A percentile compares a stretch with the other conserved stretches of the same genome.
Conservation (phyloP, 768 basidiomycete genomes). For the Hericium alpestre region DNA sequence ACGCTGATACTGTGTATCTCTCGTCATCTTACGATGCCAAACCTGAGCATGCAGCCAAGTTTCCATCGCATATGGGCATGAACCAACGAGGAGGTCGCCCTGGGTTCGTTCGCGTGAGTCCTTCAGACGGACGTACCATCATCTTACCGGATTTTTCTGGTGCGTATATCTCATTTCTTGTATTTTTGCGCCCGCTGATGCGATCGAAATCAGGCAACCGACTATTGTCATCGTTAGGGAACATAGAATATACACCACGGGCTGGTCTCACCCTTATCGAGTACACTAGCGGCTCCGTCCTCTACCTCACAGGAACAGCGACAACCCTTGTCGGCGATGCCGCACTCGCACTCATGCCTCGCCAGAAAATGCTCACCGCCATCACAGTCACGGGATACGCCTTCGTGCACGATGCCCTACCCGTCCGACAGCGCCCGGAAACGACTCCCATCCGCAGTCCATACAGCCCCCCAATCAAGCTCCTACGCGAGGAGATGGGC, state of each 20-base stretch:
- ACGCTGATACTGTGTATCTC: conserved; percentile 44
- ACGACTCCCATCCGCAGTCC: conserved; percentile 28
- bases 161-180: conserved; percentile 5
- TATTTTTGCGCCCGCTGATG: not conserved
- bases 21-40: conserved; percentile 39
- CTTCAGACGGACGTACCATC: conserved; percentile 42
- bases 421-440: conserved; percentile 33
- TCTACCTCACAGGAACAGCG: conserved; percentile 54
- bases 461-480: conserved; percentile 48
- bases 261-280: conserved; percentile 49
- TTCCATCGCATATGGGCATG: conserved; percentile 51
- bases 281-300: conserved; percentile 42
- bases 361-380: conserved; percentile 39
- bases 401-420: conserved; percentile 43
- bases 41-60: conserved; percentile 25
- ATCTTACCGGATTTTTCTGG: conserved; percentile 55
- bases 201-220: conserved; percentile 38
- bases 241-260: conserved; percentile 41
- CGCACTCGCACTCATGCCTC: conserved; percentile 45
- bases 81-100: conserved; percentile 57
- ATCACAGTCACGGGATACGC: conserved; percentile 41
- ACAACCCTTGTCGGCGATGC: conserved; percentile 35
- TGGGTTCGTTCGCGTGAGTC: conserved; percentile 50
- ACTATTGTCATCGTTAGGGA: conserved; percentile 53
- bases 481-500: conserved; percentile 37